These are phyloP conservation scores for Alternaria brassicae DNA, from an alignment of 2,329 filamentous ascomycete genomes.

Conservation along the genomic window DNA sequence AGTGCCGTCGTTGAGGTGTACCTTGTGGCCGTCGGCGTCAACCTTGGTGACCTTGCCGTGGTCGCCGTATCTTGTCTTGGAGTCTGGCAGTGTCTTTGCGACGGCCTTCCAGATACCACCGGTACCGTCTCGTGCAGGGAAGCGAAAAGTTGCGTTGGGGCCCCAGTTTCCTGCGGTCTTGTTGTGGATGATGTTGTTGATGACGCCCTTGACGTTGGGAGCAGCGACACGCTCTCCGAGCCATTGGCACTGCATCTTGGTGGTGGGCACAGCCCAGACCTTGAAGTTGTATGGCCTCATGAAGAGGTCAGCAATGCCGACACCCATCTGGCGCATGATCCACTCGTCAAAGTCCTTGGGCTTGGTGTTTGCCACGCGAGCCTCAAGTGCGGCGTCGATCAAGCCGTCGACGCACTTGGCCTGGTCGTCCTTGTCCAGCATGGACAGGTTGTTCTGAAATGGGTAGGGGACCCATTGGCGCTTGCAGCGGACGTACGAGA, in stretches of 20 bases:
- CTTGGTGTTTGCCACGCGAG: constrained; percentile 86
- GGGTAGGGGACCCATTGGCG: constrained; percentile 96
- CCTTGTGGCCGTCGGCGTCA: constrained; percentile 83
- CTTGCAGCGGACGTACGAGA: constrained; percentile 99
- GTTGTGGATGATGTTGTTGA: constrained; percentile 92
- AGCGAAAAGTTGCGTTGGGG: constrained; percentile 97
- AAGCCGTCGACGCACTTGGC: constrained; percentile 92
- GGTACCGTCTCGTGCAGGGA: constrained; percentile 93
- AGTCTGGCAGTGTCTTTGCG: constrained; percentile 86
- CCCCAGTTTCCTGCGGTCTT: constrained; percentile 98
- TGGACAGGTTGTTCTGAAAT: constrained; percentile 99
- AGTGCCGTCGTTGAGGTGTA: constrained; percentile 82
- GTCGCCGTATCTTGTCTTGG: constrained; percentile 91
- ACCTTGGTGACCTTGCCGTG: constrained; percentile 85
- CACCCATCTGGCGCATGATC: constrained; percentile 91
- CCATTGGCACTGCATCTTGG: constrained; percentile 99
- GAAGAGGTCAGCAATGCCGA: constrained; percentile 91
- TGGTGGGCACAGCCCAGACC: constrained; percentile 98
- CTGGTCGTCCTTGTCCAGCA: constrained; percentile 97
- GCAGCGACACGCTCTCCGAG: constrained; percentile 98
- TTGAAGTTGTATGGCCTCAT: constrained; percentile 99
- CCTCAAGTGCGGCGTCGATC: constrained; percentile 91
- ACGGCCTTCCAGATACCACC: constrained; percentile 99
- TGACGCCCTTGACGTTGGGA: constrained; percentile 91
- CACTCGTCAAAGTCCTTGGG: constrained; percentile 98